Base-by-base conservation (phyloP, 768 basidiomycete species). In the Lactifluus subvellereus region DNA sequence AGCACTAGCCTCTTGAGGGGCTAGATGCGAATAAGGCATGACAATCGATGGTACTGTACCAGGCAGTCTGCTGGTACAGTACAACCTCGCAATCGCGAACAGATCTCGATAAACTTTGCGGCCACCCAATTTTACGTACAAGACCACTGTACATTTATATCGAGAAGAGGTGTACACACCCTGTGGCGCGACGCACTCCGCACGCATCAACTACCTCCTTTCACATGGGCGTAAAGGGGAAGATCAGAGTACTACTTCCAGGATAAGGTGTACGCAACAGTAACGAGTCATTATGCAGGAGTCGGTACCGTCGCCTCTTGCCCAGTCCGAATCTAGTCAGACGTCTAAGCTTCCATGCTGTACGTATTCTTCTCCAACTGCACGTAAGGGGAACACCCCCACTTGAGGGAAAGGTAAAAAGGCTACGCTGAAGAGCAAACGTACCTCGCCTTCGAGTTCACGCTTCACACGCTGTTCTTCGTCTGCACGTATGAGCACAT, bases 311-410 rank as follows among this genome's bases (percentile, higher is more conserved):
- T 43, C 42, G 42, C 18, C 42, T 43, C 42, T 43, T 43, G 42
- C 42, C 42, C 16, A 43, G 6, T 18, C 16, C 42, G 18, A 43
- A 13, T 18, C 16, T 43, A 9, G 14, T 13, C 11, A 54, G 69
- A 56, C 10, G 18, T 33, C 63, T 64, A 64, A 20, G 58, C 40
- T 51, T 90, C 88, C 68, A 88, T 71, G 69, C 84, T 89, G 67
- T 90, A 93, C 0, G 89, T 91, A 68, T 93, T 93, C 77, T 91
- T 92, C 72, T 93, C 91, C 71, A 91, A 73, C 89, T 91, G 65
- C 3, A 61, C 13, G 37, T 3, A 61, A 13, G 37, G 27, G 37
- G 27, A 27, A 27, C 42, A 33, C 33, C 32, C 22, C 50, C 10
- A n/a, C 35, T 22, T 59, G 22, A 33, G 30, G 45, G 37, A 37